Percentiles rank a stretch among this genome's conserved stretches.
Conservation (phyloP, 208 protist genomes). For the Acanthamoeba polyphaga region DNA sequence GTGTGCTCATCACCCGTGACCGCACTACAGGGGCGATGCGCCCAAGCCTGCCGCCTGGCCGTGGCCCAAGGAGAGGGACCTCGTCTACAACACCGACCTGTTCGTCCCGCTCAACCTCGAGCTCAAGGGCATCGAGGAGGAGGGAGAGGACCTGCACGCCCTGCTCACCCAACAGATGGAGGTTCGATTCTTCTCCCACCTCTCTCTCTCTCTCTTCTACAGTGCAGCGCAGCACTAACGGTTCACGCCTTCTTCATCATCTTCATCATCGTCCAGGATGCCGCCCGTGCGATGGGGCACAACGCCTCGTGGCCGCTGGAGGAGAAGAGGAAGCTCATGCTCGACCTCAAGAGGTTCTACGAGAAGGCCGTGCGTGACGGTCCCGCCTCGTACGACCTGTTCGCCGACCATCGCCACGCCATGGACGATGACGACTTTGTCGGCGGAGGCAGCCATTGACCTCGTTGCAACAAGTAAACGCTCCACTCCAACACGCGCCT, state of each 20-base stretch:
- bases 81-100: constrained; percentile 23
- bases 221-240: too few species aligned
- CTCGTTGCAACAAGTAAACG: too few species aligned
- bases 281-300: background rate
- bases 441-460: background rate
- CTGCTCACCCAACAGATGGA: background rate
- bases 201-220: too few species aligned
- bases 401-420: background rate
- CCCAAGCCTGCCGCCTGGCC: background rate
- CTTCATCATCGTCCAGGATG: background rate
- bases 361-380: background rate
- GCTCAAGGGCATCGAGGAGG: constrained; percentile 22
- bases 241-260: background rate
- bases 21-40: background rate
- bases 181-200: background rate
- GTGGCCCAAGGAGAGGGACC: constrained; percentile 44
- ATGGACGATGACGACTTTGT: background rate
- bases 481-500: too few species aligned
- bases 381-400: background rate
- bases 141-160: constrained; percentile 23
- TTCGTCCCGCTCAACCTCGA: constrained; percentile 3
- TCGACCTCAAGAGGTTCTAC: background rate
- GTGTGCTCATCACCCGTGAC: background rate
- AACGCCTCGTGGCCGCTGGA: constrained; percentile 23
- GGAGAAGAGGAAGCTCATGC: constrained; percentile 45